Percentiles rank a stretch among this genome's conserved stretches.
These are phyloP conservation scores for Stenocarpella maydis DNA, from an alignment of 2,329 filamentous ascomycete genomes.

Conservation along the genomic window DNA sequence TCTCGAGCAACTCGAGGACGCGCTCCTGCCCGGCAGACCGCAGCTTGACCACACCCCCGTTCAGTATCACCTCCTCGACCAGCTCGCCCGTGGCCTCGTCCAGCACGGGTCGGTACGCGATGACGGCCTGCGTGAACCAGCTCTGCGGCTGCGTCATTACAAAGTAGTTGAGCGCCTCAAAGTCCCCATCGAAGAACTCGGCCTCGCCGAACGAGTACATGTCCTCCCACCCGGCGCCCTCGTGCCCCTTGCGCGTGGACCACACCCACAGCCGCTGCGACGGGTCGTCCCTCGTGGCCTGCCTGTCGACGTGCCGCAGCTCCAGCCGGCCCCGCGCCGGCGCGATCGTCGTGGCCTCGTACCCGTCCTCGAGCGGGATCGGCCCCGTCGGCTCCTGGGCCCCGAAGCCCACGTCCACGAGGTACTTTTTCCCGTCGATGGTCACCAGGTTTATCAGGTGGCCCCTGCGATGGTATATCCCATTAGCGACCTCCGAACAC, in stretches of 20 bases:
- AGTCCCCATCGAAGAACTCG: conserved; percentile 57
- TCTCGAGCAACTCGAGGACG: conserved; percentile 52
- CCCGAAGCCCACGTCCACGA: conserved; percentile 70
- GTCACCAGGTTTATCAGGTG: conserved; percentile 69
- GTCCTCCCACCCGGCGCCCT: conserved; percentile 51
- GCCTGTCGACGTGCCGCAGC: conserved; percentile 43
- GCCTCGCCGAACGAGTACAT: conserved; percentile 61
- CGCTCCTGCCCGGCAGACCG: conserved; percentile 49
- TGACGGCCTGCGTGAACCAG: conserved; percentile 49
- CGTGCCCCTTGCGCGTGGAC: conserved; percentile 39
- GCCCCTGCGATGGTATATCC: conserved; percentile 47
- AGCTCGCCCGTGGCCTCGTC: conserved; percentile 35
- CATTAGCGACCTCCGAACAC: not conserved
- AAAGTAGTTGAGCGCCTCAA: conserved; percentile 55
- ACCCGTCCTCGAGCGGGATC: conserved; percentile 42
- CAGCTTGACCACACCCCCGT: conserved; percentile 54
- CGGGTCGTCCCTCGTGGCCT: conserved; percentile 41
- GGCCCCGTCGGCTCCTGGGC: conserved; percentile 50
- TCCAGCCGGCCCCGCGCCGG: conserved; percentile 56
- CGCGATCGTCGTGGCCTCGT: conserved; percentile 49
- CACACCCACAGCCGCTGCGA: conserved; percentile 51
- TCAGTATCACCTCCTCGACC: conserved; percentile 53
- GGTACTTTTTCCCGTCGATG: conserved; percentile 55
- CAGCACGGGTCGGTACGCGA: conserved; percentile 46
- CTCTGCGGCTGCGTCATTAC: conserved; percentile 47